These are phyloP conservation scores for Breviolum minutum DNA, from an alignment of 73 alveolate genomes.

Conservation along the genomic window DNA sequence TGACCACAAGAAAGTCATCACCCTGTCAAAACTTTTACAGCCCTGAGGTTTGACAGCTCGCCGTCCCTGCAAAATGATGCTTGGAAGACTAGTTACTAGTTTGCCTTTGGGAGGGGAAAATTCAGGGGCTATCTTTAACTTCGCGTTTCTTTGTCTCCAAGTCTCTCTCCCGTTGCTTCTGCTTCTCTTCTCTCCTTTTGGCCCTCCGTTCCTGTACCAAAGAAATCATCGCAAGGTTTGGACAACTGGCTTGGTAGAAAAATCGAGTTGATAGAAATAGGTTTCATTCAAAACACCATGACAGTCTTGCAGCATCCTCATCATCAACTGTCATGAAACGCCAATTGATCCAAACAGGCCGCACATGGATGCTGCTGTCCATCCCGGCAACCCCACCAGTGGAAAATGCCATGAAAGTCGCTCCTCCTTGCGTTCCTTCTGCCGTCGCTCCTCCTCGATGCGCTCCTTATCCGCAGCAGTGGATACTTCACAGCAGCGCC, in stretches of 20 bases:
- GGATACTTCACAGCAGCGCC: background rate
- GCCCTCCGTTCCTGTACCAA: background rate
- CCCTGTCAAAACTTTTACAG: background rate
- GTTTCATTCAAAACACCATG: too few species aligned
- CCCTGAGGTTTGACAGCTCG: too few species aligned
- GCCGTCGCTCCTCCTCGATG: conserved; percentile 11
- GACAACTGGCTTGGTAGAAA: background rate
- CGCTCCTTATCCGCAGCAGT: background rate
- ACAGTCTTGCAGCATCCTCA: too few species aligned
- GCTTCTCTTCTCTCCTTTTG: conserved; percentile 26
- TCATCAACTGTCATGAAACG: too few species aligned
- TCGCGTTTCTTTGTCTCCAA: background rate
- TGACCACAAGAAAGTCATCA: background rate
- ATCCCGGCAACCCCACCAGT: background rate
- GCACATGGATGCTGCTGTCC: background rate
- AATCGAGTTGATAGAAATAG: too few species aligned
- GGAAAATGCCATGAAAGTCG: background rate
- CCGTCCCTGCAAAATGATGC: too few species aligned
- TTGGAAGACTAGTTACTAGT: too few species aligned
- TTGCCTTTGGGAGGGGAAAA: too few species aligned
- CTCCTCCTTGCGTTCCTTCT: background rate
- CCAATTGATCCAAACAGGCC: too few species aligned
- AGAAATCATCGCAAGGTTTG: too few species aligned
- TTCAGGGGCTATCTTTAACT: too few species aligned
- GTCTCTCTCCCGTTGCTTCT: conserved; percentile 34